Evolutionary conservation across 2,329 filamentous ascomycete genomes (phyloP).

Genomic region (Fusarium sp.): DNA sequence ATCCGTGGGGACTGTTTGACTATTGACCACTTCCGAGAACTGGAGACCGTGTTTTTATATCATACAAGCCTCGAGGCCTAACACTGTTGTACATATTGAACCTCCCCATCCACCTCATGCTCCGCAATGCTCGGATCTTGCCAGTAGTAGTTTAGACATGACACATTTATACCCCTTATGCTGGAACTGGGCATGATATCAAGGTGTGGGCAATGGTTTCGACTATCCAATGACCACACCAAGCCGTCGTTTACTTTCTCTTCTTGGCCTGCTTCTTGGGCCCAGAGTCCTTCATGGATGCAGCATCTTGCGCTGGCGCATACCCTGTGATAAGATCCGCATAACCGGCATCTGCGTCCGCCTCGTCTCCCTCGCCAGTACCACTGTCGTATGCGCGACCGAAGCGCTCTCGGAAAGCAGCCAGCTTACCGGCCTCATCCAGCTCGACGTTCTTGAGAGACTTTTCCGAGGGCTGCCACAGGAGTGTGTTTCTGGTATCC

Average conservation of each 20-base stretch:
- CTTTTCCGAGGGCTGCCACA: slow-evolving; percentile 91
- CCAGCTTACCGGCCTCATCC: slow-evolving; percentile 91
- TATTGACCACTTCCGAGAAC: slow-evolving; percentile 39
- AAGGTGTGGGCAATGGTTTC: not conserved
- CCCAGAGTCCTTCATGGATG: slow-evolving; percentile 51
- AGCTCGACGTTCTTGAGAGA: slow-evolving; percentile 90
- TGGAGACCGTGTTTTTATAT: slow-evolving; percentile 49
- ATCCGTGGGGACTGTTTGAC: slow-evolving; percentile 28
- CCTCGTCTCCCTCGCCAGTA: slow-evolving; percentile 40
- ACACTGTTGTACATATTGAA: slow-evolving; percentile 51
- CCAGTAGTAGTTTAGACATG: slow-evolving; percentile 37
- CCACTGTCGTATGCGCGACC: slow-evolving; percentile 83
- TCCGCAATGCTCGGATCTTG: slow-evolving; percentile 20
- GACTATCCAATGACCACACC: slow-evolving; percentile 5
- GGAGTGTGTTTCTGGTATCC: slow-evolving; percentile 87
- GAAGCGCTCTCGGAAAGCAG: slow-evolving; percentile 86
- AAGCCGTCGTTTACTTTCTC: slow-evolving; percentile 56
- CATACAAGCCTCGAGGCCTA: slow-evolving; percentile 50
- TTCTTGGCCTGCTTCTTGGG: slow-evolving; percentile 59
- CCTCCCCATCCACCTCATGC: slow-evolving; percentile 38
- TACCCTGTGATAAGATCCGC: slow-evolving; percentile 65
- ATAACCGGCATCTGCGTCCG: slow-evolving; percentile 45
- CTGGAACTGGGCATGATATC: not conserved
- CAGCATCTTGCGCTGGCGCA: slow-evolving; percentile 52
- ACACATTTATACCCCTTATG: slow-evolving; percentile 25